Conservation (phyloP, 2,329 filamentous ascomycete genomes). For the Aspergillaceae sp. region DNA sequence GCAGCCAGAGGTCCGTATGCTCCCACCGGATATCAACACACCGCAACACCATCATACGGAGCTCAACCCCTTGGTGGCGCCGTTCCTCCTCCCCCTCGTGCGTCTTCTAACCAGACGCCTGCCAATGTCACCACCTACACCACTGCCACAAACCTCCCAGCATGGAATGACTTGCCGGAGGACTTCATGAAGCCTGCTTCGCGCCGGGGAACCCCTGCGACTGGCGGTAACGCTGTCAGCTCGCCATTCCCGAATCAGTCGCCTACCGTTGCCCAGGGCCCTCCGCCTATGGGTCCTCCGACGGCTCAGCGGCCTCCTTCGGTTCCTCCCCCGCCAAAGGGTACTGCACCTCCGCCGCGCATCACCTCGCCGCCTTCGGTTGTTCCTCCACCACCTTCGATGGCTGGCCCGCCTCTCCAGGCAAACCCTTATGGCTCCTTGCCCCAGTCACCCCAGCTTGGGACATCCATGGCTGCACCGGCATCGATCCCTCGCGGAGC, state of each 20-base stretch:
- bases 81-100: slow-evolving; percentile 56
- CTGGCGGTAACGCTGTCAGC: slow-evolving; percentile 52
- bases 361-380: slow-evolving; percentile 61
- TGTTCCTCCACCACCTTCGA: slow-evolving; percentile 51
- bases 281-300: slow-evolving; percentile 51
- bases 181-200: slow-evolving; percentile 66
- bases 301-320: slow-evolving; percentile 59
- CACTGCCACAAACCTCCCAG: slow-evolving; percentile 60
- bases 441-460: slow-evolving; percentile 36
- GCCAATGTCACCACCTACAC: slow-evolving; percentile 54
- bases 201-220: slow-evolving; percentile 64
- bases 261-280: slow-evolving; percentile 29
- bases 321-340: slow-evolving; percentile 77
- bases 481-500: slow-evolving; percentile 61
- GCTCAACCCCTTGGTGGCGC: slow-evolving; percentile 36
- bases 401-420: slow-evolving; percentile 54
- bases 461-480: slow-evolving; percentile 35
- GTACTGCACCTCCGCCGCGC: slow-evolving; percentile 55
- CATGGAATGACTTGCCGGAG: slow-evolving; percentile 94
- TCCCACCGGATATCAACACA: slow-evolving; percentile 49
- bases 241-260: slow-evolving; percentile 66
- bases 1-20: slow-evolving; percentile 24
- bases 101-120: slow-evolving; percentile 54
- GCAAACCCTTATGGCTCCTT: slow-evolving; percentile 32
- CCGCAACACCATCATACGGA: slow-evolving; percentile 38